These are phyloP conservation scores for Suillus subaureus DNA, from an alignment of 768 basidiomycete species.

Conservation along the genomic window DNA sequence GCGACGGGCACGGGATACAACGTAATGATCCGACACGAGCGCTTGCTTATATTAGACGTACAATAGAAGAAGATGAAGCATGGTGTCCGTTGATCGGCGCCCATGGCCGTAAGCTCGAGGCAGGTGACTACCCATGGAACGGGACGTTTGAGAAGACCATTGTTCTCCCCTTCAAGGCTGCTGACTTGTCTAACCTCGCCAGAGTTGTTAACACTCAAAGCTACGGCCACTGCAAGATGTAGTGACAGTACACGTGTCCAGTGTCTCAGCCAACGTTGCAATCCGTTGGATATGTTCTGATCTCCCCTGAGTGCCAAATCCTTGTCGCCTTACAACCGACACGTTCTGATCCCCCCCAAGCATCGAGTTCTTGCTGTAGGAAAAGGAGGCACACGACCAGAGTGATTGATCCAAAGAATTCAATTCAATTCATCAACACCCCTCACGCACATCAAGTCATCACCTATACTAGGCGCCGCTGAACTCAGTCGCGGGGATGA, in stretches of 20 bases:
- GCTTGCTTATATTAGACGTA: background rate
- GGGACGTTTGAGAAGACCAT: background rate
- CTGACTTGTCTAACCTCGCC: background rate
- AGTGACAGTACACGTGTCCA: background rate
- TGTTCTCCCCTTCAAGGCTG: background rate
- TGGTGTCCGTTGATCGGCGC: background rate
- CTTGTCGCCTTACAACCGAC: too few species aligned
- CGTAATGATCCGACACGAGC: slow-evolving; percentile 2
- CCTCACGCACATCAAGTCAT: background rate
- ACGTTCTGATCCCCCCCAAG: too few species aligned
- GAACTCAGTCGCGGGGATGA: background rate
- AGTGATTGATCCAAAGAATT: too few species aligned
- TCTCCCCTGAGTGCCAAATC: too few species aligned
- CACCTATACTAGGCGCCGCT: background rate
- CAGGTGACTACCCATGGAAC: background rate
- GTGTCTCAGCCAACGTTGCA: background rate
- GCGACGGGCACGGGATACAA: slow-evolving; percentile 2
- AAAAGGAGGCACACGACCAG: too few species aligned
- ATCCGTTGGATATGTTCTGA: too few species aligned
- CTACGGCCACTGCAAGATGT: too few species aligned
- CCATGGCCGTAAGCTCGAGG: background rate
- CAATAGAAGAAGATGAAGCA: too few species aligned
- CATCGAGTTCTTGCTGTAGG: too few species aligned
- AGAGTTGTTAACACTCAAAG: background rate
- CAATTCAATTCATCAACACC: too few species aligned